These are phyloP conservation scores for Fusarium sp. DNA, from an alignment of 2,329 filamentous ascomycete genomes.

Conservation along the genomic window DNA sequence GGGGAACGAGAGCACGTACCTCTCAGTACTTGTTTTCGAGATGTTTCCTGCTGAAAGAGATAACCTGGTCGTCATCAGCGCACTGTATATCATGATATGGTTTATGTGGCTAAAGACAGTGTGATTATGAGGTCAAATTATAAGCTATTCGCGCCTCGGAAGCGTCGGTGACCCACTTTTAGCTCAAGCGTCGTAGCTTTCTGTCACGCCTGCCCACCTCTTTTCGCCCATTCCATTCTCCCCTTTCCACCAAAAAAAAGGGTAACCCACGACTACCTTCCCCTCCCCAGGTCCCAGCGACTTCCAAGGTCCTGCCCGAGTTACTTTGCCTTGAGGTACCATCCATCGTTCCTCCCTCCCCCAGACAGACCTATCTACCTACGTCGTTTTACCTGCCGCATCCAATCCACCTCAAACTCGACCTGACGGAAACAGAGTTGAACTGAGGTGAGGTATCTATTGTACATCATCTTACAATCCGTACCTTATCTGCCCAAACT, in stretches of 20 bases:
- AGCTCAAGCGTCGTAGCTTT: constrained; percentile 39
- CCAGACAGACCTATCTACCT: constrained; percentile 22
- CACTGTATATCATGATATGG: not conserved
- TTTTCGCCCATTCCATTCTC: constrained; percentile 47
- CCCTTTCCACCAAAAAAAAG: constrained; percentile 51
- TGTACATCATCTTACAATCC: constrained; percentile 37
- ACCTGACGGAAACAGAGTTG: constrained; percentile 25
- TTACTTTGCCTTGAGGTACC: constrained; percentile 59
- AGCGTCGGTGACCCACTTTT: constrained; percentile 29
- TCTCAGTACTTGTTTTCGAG: constrained; percentile 38
- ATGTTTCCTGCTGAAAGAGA: constrained; percentile 30
- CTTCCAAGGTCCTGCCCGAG: constrained; percentile 50
- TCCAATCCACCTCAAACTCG: constrained; percentile 37
- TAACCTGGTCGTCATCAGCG: not conserved
- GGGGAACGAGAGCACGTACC: constrained; percentile 38
- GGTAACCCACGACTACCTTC: constrained; percentile 50
- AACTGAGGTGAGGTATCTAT: constrained; percentile 34
- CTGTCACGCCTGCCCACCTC: constrained; percentile 46
- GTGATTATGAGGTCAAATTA: not conserved
- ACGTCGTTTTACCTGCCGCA: constrained; percentile 6
- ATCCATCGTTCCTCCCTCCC: constrained; percentile 44
- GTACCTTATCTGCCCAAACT: constrained; percentile 3
- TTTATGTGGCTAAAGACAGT: not conserved
- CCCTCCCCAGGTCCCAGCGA: constrained; percentile 48
- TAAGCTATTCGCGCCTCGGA: constrained; percentile 13